phyloP scores from a whole-genome alignment of 345 rosid species.

The Cardamine resedifolia region DNA sequence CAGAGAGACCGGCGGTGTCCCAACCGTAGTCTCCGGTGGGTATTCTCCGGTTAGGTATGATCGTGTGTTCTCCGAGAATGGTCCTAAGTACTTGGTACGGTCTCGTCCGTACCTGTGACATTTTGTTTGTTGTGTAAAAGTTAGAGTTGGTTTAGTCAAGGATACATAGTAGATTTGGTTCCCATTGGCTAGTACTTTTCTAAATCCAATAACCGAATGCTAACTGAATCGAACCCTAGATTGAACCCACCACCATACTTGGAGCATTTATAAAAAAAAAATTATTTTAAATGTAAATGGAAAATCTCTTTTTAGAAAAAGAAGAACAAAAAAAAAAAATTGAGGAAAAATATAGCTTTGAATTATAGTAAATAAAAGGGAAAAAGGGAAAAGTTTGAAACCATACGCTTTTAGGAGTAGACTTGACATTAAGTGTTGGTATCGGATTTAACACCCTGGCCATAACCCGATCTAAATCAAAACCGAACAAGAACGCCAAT shows the following conservation, averaged over 20 bases:
- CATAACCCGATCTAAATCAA: no score
- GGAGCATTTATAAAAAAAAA: background rate
- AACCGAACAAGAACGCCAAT: no score
- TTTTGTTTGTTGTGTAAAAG: background rate
- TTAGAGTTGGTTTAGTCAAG: no score
- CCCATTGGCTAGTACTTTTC: background rate
- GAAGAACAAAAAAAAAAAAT: background rate
- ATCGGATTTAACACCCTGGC: no score
- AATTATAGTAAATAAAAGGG: no score
- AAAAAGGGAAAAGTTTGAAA: no score
- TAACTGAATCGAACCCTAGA: background rate
- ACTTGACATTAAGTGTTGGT: no score
- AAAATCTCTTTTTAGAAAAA: background rate
- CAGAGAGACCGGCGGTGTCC: slow-evolving; percentile 55
- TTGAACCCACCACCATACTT: background rate
- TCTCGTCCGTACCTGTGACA: slow-evolving; percentile 38
- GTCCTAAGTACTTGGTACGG: slow-evolving; percentile 51
- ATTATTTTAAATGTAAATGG: background rate
- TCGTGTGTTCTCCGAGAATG: slow-evolving; percentile 48
- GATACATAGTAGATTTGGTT: background rate
- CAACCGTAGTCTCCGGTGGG: slow-evolving; percentile 58
- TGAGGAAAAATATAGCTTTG: background rate
- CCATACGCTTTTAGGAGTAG: no score
- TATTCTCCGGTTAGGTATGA: slow-evolving; percentile 51
- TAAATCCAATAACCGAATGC: background rate